Evolutionary conservation across 495 filamentous ascomycete genomes (phyloP).

Genomic region (Xylaria venustula): DNA sequence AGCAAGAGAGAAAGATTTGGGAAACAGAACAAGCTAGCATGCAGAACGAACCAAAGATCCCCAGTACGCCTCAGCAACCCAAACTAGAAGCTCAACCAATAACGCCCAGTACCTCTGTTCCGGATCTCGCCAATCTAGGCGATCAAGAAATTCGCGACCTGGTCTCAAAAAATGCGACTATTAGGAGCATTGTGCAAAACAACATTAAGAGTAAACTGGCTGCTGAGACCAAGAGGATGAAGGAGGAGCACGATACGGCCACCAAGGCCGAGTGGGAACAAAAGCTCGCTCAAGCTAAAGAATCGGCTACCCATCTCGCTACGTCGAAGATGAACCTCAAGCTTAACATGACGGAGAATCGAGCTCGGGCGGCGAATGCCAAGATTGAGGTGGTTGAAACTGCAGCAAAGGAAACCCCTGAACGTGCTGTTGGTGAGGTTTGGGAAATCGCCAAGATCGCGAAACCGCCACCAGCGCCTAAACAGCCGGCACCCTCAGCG

Average conservation of each 20-base stretch:
- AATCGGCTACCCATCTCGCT: constrained; percentile 54
- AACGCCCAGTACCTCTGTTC: constrained; percentile 32
- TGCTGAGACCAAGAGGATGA: constrained; percentile 56
- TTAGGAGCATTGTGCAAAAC: constrained; percentile 61
- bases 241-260: constrained; percentile 48
- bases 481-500: constrained; percentile 27
- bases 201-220: constrained; percentile 64
- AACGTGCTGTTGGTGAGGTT: constrained; percentile 76
- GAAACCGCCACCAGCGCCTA: constrained; percentile 54
- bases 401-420: constrained; percentile 78
- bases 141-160: constrained; percentile 66
- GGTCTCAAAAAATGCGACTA: constrained; percentile 60
- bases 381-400: constrained; percentile 77
- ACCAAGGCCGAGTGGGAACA: constrained; percentile 47
- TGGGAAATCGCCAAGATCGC: constrained; percentile 75
- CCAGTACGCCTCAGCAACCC: constrained; percentile 32
- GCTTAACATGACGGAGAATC: constrained; percentile 78
- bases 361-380: constrained; percentile 58
- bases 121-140: constrained; percentile 40
- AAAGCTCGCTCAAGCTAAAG: constrained; percentile 49
- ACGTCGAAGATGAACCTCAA: constrained; percentile 66
- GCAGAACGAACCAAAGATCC: constrained; percentile 20
- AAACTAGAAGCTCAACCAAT: constrained; percentile 25
- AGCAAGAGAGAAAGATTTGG: constrained; percentile 59
- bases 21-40: constrained; percentile 45